These are phyloP conservation scores for Gaertneriomyces sp. DNA, from an alignment of 192 early-diverging fungal genomes.

Conservation along the genomic window DNA sequence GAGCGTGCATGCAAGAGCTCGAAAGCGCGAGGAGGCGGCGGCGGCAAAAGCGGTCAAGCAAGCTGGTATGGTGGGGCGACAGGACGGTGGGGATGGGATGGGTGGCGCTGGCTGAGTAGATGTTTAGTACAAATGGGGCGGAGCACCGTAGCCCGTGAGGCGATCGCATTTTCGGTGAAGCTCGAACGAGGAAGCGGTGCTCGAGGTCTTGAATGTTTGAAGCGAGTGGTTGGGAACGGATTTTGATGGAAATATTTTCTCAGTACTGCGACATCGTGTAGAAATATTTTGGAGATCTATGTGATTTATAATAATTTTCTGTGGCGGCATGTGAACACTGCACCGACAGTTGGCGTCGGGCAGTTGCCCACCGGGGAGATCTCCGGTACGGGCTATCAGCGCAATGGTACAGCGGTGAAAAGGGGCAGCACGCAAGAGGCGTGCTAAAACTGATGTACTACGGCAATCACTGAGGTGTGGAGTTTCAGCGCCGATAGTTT, in stretches of 20 bases:
- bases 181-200: slow-evolving; percentile 25
- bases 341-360: too few species aligned
- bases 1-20: slow-evolving; percentile 37
- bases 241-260: background rate
- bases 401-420: too few species aligned
- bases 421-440: too few species aligned
- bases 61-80: slow-evolving; percentile 48
- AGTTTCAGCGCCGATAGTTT: too few species aligned
- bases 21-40: slow-evolving; percentile 40
- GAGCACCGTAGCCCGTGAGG: slow-evolving; percentile 29
- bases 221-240: slow-evolving; percentile 7
- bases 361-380: too few species aligned
- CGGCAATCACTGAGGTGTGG: too few species aligned
- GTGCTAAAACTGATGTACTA: too few species aligned
- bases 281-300: too few species aligned
- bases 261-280: background rate
- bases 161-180: slow-evolving; percentile 35
- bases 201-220: slow-evolving; percentile 43
- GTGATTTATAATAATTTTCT: too few species aligned
- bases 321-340: too few species aligned
- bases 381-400: too few species aligned
- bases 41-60: slow-evolving; percentile 29
- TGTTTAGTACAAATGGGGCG: slow-evolving; percentile 26
- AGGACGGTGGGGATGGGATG: slow-evolving; percentile 39
- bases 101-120: slow-evolving; percentile 40